These are phyloP conservation scores for Entelexis sorbosivorans DNA, from an alignment of 1,139 yeast genomes.

Conservation along the genomic window DNA sequence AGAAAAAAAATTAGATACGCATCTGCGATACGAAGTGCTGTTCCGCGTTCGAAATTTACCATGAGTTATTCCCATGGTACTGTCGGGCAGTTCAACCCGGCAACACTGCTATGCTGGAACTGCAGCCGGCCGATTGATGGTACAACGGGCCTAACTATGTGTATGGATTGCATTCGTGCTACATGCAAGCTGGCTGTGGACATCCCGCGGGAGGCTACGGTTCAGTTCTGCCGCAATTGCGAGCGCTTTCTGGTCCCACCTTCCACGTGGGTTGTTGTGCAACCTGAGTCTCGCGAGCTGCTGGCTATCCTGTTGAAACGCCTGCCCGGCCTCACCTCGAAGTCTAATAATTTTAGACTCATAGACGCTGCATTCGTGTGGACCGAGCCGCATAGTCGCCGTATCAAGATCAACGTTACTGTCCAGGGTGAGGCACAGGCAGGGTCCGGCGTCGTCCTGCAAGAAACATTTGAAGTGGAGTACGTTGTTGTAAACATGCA, in stretches of 20 bases:
- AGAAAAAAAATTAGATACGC: constrained; percentile 5
- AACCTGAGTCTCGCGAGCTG: constrained; percentile 82
- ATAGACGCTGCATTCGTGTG: constrained; percentile 90
- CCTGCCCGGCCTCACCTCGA: constrained; percentile 54
- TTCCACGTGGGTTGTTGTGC: constrained; percentile 81
- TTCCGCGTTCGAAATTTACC: neutral
- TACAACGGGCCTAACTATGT: constrained; percentile 85
- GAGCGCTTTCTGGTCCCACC: constrained; percentile 95
- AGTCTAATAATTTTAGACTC: constrained; percentile 59
- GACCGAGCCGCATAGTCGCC: constrained; percentile 98
- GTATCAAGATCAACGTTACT: constrained; percentile 79
- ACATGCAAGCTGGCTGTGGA: constrained; percentile 93
- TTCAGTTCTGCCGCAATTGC: constrained; percentile 93
- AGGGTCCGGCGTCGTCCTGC: constrained; percentile 70
- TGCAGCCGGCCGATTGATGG: constrained; percentile 99
- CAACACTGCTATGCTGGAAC: constrained; percentile 87
- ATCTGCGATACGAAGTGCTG: neutral
- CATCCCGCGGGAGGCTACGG: constrained; percentile 86
- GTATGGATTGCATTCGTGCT: constrained; percentile 91
- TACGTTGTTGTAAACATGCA: constrained; percentile 92
- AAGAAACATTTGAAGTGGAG: constrained; percentile 92
- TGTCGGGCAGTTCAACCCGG: constrained; percentile 21
- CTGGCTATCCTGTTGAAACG: constrained; percentile 82
- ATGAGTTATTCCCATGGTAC: constrained; percentile 2
- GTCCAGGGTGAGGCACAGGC: constrained; percentile 99